Conservation (phyloP, 164 flowering plant species). For the Tetrastigma voinierianum region DNA sequence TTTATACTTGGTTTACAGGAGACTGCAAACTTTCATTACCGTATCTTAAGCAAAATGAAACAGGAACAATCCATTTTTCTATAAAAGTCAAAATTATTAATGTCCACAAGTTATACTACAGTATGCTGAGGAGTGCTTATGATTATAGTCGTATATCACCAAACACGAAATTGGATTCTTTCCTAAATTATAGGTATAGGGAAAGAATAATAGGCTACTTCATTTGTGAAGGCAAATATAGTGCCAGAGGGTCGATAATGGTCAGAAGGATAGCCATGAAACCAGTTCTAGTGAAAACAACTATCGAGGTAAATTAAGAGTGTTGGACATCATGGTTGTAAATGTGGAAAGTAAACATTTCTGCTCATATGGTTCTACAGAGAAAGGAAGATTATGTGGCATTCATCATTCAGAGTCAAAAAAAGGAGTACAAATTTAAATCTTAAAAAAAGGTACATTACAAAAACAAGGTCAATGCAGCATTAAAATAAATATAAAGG, state of each 20-base stretch:
- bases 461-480: not conserved
- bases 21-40: too few species aligned
- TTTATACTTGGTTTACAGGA: too few species aligned
- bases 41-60: too few species aligned
- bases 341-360: constrained; percentile 98
- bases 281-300: constrained; percentile 97
- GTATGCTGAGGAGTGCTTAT: too few species aligned
- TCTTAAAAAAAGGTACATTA: not conserved
- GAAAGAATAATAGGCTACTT: constrained; percentile 48
- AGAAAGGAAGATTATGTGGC: constrained; percentile 16
- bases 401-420: not conserved
- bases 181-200: too few species aligned
- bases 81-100: too few species aligned
- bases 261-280: constrained; percentile 89
- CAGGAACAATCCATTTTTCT: too few species aligned
- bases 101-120: too few species aligned
- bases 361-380: constrained; percentile 94
- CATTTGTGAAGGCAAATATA: constrained; percentile 92
- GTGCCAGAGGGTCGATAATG: constrained; percentile 98
- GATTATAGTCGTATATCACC: too few species aligned
- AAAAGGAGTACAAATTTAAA: not conserved
- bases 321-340: constrained; percentile 98
- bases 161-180: too few species aligned
- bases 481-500: not conserved
- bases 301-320: constrained; percentile 85